A percentile compares a stretch with the other conserved stretches of the same genome.
Evolutionary conservation across 1,284 basidiomycete species (phyloP).

Genomic region (Flammula alnicola): DNA sequence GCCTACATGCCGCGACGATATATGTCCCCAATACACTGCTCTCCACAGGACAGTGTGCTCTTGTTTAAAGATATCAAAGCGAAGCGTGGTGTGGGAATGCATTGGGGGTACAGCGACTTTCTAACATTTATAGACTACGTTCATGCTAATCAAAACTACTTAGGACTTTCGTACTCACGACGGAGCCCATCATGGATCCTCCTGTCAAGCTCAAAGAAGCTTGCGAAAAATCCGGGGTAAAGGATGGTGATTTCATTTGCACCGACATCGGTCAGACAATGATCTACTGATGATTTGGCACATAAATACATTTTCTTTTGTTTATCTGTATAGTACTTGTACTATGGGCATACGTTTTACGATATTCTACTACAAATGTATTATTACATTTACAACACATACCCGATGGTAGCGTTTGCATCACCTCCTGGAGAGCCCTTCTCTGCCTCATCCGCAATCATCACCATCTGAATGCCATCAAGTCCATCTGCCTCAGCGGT

Average conservation of each 20-base stretch:
- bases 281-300: conserved; percentile 5
- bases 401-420: neutral
- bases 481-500: neutral
- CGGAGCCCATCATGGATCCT: conserved; percentile 7
- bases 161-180: conserved; percentile 1
- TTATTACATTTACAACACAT: too few species aligned
- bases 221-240: conserved; percentile 5
- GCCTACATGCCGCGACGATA: conserved; percentile 63
- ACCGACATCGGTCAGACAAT: conserved; percentile 7
- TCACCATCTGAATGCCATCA: neutral
- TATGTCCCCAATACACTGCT: conserved; percentile 62
- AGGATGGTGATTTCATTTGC: conserved; percentile 1
- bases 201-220: conserved; percentile 7
- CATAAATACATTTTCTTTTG: too few species aligned
- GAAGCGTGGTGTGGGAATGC: conserved; percentile 65
- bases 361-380: too few species aligned
- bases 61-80: conserved; percentile 65
- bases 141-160: too few species aligned
- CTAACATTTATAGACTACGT: too few species aligned
- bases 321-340: too few species aligned
- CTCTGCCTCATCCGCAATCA: neutral
- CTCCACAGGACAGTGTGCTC: conserved; percentile 63
- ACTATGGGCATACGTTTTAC: too few species aligned
- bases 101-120: conserved; percentile 63
- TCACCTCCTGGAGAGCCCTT: neutral